phyloP scores from a whole-genome alignment of 331 rosid species.

The Quercus tomentella region DNA sequence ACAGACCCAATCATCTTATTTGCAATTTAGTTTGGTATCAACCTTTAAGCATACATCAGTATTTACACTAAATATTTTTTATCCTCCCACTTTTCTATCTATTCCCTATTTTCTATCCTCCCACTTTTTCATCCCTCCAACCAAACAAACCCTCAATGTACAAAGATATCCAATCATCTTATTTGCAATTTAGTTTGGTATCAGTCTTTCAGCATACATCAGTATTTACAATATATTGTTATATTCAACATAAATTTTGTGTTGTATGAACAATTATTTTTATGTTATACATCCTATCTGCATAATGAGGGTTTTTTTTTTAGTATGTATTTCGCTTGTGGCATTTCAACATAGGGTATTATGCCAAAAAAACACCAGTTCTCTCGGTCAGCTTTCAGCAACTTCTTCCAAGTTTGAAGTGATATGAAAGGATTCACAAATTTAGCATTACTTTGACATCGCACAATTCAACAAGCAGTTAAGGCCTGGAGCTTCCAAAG shows the following conservation, averaged over 20 bases:
- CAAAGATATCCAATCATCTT: not conserved
- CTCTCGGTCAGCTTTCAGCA: not conserved
- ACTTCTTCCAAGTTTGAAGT: not conserved
- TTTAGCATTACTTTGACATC: not conserved
- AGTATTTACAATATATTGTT: not conserved
- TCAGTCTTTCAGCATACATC: not conserved
- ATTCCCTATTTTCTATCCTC: no score
- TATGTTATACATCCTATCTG: not conserved
- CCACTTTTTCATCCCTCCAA: no score
- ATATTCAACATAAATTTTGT: not conserved
- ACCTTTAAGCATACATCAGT: not conserved
- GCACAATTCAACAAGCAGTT: not conserved
- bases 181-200: not conserved
- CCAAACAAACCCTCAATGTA: not conserved
- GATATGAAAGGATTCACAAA: not conserved
- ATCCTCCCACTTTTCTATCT: no score
- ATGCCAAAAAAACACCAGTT: not conserved
- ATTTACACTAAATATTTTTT: not conserved
- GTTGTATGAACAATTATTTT: not conserved
- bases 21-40: not conserved
- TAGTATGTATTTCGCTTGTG: not conserved
- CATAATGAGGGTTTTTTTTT: not conserved
- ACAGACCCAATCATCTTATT: not conserved
- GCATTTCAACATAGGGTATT: not conserved
- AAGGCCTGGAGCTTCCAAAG: constrained; percentile 14